Percentiles rank a stretch among this genome's conserved stretches.
phyloP scores from a whole-genome alignment of 1,284 basidiomycete species.

The Pseudozyma thailandica region DNA sequence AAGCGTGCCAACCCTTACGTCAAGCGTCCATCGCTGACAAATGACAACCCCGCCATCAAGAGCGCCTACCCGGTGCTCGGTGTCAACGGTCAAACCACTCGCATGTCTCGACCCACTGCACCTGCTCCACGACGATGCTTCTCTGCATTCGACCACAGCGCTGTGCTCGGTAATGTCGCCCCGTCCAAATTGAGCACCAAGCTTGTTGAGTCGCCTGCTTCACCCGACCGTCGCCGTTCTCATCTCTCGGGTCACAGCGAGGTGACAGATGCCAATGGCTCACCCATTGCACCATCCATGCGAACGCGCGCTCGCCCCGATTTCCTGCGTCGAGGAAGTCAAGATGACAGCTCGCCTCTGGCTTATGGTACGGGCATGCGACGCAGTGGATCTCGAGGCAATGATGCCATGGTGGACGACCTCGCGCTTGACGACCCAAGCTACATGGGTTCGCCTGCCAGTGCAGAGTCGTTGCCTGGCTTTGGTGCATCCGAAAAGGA shows the following conservation, averaged over 20 bases:
- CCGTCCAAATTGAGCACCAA: conserved; percentile 16
- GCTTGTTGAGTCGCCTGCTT: conserved; percentile 19
- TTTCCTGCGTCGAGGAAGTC: conserved; percentile 49
- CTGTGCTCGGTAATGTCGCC: conserved; percentile 11
- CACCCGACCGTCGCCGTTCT: conserved; percentile 34
- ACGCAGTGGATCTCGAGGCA: conserved; percentile 37
- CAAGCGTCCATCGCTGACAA: conserved; percentile 45
- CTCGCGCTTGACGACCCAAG: conserved; percentile 30
- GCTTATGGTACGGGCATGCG: conserved; percentile 57
- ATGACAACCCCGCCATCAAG: conserved; percentile 25
- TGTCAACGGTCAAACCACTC: conserved; percentile 25
- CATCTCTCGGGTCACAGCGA: conserved; percentile 25
- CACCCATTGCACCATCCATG: conserved; percentile 46
- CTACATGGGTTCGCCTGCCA: conserved; percentile 29
- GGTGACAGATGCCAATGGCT: conserved; percentile 50
- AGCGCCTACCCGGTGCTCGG: conserved; percentile 53
- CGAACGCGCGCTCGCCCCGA: conserved; percentile 26
- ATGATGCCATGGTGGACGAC: conserved; percentile 40
- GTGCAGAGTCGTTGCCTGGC: conserved; percentile 53
- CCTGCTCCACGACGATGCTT: conserved; percentile 54
- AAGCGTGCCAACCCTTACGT: conserved; percentile 58
- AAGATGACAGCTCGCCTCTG: conserved; percentile 61
- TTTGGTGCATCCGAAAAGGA: conserved; percentile 69
- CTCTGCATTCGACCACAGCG: conserved; percentile 48
- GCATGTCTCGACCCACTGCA: conserved; percentile 36